Conservation (phyloP, 768 basidiomycete genomes). For the Lactarius sanguifluus region DNA sequence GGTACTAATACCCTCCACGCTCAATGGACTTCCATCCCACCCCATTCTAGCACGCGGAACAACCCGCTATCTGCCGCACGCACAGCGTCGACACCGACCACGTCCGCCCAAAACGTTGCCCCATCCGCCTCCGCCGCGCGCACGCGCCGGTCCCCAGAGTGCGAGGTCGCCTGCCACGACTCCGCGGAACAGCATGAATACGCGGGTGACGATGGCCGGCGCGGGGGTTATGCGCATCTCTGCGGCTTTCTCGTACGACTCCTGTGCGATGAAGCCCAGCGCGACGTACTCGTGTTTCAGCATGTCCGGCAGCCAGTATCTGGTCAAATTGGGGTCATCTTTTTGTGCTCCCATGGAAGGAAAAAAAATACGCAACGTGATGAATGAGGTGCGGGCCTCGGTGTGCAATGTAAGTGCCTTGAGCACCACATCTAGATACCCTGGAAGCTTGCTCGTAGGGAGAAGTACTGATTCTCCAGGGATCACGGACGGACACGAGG, state of each 20-base stretch:
- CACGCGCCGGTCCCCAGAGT: conserved; percentile 33
- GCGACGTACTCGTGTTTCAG: conserved; percentile 43
- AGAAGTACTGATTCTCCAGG: conserved; percentile 31
- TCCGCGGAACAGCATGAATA: conserved; percentile 52
- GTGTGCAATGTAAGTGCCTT: conserved; percentile 41
- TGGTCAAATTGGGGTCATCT: neutral
- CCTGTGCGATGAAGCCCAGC: conserved; percentile 48
- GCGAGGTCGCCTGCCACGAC: conserved; percentile 32
- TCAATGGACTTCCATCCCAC: conserved; percentile 32
- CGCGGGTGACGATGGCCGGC: conserved; percentile 46
- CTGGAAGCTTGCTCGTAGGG: conserved; percentile 34
- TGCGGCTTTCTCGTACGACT: conserved; percentile 40
- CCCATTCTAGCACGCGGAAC: conserved; percentile 50
- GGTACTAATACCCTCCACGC: neutral
- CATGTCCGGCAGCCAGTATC: conserved; percentile 47
- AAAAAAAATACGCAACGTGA: conserved; percentile 40
- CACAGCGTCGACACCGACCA: conserved; percentile 40
- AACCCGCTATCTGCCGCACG: conserved; percentile 34
- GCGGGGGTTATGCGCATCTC: conserved; percentile 32
- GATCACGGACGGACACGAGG: conserved; percentile 12
- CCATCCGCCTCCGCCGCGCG: conserved; percentile 31
- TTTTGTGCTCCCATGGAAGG: neutral
- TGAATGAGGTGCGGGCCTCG: conserved; percentile 47
- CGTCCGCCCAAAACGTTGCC: conserved; percentile 34
- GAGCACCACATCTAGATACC: conserved; percentile 40